These are phyloP conservation scores for Boletus sensibilis DNA, from an alignment of 768 basidiomycete species.

Conservation along the genomic window DNA sequence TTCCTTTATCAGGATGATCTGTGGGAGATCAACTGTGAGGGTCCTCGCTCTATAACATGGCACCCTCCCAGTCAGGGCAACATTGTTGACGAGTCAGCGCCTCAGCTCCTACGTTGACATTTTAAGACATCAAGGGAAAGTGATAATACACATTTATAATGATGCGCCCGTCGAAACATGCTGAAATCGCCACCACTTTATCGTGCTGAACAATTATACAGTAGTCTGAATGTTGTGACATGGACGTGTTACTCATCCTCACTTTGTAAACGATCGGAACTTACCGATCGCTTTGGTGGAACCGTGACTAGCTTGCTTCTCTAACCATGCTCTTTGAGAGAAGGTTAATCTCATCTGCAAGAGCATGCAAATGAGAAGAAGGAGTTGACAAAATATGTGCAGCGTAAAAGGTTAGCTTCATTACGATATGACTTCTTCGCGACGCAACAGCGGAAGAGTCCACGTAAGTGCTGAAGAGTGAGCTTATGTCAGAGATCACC, in stretches of 20 bases:
- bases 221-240: neutral
- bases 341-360: slow-evolving; percentile 43
- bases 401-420: slow-evolving; percentile 70
- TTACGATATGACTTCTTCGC: slow-evolving; percentile 39
- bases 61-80: slow-evolving; percentile 26
- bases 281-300: neutral
- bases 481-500: slow-evolving; percentile 28
- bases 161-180: neutral
- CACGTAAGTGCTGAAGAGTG: slow-evolving; percentile 17
- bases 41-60: slow-evolving; percentile 17
- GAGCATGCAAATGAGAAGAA: slow-evolving; percentile 35
- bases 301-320: slow-evolving; percentile 7
- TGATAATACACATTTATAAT: neutral
- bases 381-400: slow-evolving; percentile 58
- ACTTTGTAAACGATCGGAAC: neutral
- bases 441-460: neutral
- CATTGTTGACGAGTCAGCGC: neutral
- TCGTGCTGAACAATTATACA: neutral
- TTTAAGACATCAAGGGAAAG: neutral
- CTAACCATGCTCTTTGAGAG: slow-evolving; percentile 27
- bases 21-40: slow-evolving; percentile 27
- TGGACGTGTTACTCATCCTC: neutral
- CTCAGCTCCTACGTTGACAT: neutral
- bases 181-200: neutral
- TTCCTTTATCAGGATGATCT: slow-evolving; percentile 1